Evolutionary conservation across 805 yeast species (phyloP), one percentile per base, ranked within the genome.

Genomic region (Pichia cabralensis): DNA sequence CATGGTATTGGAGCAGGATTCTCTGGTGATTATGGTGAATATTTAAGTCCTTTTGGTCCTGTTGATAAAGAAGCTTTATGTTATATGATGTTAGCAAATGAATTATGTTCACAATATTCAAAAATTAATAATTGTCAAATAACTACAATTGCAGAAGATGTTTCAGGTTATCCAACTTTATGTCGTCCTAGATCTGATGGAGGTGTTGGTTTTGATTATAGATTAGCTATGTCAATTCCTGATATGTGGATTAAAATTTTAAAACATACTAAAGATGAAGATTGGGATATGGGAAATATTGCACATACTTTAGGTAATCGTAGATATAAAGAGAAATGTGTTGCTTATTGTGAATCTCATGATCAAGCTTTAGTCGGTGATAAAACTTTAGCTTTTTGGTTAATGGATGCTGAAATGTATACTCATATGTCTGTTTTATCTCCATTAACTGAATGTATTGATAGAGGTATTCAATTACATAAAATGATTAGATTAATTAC

Each of bases 321-420:
- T 50, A 71, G 98, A 44, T 76, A 86, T 56, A 74, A 76, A 26
- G 97, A 89, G 58, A 77, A 75, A 52, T 88, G 96, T 34, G 83
- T 89, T 45, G 79, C 92, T 3, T 89, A 89, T 52, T 82, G 94
- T 43, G 98, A 89, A 60, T 80, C 94, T 12, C 98, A 89, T 53
- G 98, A 89, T 55, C 98, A 89, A 62, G 97, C 97, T 7, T 67
- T 89, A 36, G 98, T 89, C 16, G 98, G 98, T 34, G 98, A 89
- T 56, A 89, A 89, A 56, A 84, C 96, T 3, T 61, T 89, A 39
- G 97, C 97, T 1, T 89, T 89, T 53, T 92, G 98, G 98, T 68
- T 89, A 38, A 89, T 89, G 97, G 98, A 89, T 61, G 86, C 89
- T 43, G 95, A 88, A 46, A 88, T 89, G 97, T 89, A 89, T 59